Evolutionary conservation across 129 eudicot genomes (phyloP), one percentile per base, ranked within the genome.

Genomic region (Centrapalus pauciflorus): DNA sequence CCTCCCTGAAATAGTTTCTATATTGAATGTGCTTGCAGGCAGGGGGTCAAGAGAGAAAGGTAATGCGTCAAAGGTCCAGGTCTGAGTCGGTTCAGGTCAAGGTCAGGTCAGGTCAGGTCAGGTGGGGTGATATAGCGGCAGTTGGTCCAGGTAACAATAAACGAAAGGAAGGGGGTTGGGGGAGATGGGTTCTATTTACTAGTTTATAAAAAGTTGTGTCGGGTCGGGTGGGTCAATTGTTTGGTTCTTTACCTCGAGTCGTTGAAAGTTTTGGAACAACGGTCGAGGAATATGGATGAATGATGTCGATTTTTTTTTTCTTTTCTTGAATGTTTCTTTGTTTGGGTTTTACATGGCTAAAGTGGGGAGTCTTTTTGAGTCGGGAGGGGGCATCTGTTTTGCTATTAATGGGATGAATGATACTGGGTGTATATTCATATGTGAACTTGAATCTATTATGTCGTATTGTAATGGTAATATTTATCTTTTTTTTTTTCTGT

Each of bases 111-210:
- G 69, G 80, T 79, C 79, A 16, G 46, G 83, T 82, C 77, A 67
- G 78, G 83, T 77, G 62, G 12, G 67, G 63, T 57, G 59, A 55
- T 62, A 80, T 64, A 55, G 64, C 23, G 70, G 72, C n/a, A n/a
- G n/a, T n/a, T 16, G 66, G 82, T 71, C 76, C 75, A 82, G 76
- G 82, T 71, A n/a, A 68, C 75, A 82, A 75, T 63, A 73, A 81
- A 55, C 0, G 67, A 59, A 17, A n/a, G n/a, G n/a, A n/a, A n/a
- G n/a, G 33, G 72, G 87, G 76, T 51, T 38, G 74, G 43, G 25
- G 82, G 37, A 41, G 37, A 23, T 40, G 58, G 71, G 8, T 65
- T 48, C n/a, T 28, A 49, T 24, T 46, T 57, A 32, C n/a, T 46
- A 21, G 66, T 19, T 65, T 46, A 64, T 19, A 4, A 24, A 32